These are phyloP conservation scores for Skeletonema costatum DNA, from an alignment of 108 stramenopile species.

Conservation along the genomic window DNA sequence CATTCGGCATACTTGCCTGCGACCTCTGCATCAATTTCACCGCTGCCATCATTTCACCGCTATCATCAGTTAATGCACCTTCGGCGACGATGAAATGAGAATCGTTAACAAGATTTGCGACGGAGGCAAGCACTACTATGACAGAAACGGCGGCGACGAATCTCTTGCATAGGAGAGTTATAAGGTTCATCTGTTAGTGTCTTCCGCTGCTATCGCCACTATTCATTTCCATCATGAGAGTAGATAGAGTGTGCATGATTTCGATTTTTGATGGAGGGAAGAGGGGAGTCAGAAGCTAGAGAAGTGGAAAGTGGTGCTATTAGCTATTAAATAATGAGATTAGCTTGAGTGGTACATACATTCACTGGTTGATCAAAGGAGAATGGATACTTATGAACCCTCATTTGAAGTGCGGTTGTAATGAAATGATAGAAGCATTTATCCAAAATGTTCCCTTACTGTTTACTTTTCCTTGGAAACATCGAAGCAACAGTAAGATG, in stretches of 20 bases:
- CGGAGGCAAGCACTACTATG: background rate
- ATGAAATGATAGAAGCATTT: no score
- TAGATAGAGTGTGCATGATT: no score
- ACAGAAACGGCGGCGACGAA: background rate
- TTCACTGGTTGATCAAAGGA: no score
- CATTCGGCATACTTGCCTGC: background rate
- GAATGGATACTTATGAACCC: no score
- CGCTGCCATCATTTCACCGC: background rate
- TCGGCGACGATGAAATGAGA: background rate
- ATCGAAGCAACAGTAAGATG: constrained; percentile 79
- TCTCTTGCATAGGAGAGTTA: background rate
- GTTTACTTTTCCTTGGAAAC: constrained; percentile 31
- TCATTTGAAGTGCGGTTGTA: no score
- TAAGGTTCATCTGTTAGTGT: background rate
- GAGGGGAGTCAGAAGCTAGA: no score
- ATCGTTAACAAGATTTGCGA: background rate
- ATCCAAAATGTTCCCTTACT: background rate
- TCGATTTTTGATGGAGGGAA: no score
- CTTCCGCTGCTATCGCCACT: background rate
- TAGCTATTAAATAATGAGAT: no score
- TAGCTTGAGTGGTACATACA: no score
- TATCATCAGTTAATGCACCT: background rate
- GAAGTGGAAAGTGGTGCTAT: no score
- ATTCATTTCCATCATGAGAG: background rate
- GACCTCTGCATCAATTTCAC: background rate